Percentiles rank a stretch among this genome's conserved stretches.
phyloP scores from a whole-genome alignment of 768 basidiomycete genomes.

The Podaxis mareebaensis region DNA sequence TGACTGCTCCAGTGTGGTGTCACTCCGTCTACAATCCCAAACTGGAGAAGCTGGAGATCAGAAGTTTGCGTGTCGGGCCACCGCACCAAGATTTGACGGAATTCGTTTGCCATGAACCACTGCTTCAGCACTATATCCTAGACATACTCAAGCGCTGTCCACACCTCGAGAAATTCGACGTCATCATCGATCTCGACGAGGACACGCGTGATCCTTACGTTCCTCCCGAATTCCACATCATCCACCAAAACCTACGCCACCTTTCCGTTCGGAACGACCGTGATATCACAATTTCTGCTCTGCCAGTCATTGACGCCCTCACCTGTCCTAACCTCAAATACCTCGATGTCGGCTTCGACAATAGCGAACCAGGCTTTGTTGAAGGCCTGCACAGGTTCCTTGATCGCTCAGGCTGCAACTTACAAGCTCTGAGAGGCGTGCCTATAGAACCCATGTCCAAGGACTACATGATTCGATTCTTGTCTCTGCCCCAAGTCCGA shows the following conservation, averaged over 20 bases:
- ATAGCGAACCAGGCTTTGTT: neutral
- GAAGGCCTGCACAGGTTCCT: neutral
- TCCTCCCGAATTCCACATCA: neutral
- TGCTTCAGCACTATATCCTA: neutral
- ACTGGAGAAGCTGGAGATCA: neutral
- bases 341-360: neutral
- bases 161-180: neutral
- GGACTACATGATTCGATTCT: neutral
- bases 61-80: neutral
- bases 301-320: neutral
- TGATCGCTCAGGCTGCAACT: neutral
- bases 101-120: neutral
- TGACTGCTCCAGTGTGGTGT: neutral
- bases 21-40: neutral
- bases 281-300: neutral
- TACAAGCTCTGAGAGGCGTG: neutral
- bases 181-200: neutral
- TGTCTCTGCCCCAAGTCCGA: neutral
- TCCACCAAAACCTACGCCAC: neutral
- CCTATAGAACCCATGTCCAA: neutral
- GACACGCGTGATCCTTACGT: neutral
- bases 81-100: neutral
- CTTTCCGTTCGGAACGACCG: neutral
- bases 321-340: neutral
- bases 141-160: neutral